A percentile compares a stretch with the other conserved stretches of the same genome.
phyloP scores from a whole-genome alignment of 1,284 basidiomycete species.

The Trametes hirsuta region DNA sequence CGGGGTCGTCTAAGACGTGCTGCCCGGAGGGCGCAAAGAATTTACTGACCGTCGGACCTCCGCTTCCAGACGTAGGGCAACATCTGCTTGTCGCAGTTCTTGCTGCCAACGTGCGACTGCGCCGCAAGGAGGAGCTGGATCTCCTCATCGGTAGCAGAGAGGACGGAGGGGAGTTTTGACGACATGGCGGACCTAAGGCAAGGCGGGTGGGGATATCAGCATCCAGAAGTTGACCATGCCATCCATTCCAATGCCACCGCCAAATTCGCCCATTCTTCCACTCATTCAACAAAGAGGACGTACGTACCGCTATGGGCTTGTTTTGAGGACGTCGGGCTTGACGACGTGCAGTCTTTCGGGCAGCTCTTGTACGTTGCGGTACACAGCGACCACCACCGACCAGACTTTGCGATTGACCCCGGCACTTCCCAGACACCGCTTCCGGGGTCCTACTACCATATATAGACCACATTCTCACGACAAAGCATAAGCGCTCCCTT shows the following conservation, averaged over 20 bases:
- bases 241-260: conserved; percentile 35
- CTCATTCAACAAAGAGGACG: conserved; percentile 18
- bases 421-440: conserved; percentile 18
- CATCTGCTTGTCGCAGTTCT: conserved; percentile 99
- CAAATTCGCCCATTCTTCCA: conserved; percentile 35
- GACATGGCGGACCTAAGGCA: conserved; percentile 52
- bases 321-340: conserved; percentile 39
- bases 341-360: conserved; percentile 39
- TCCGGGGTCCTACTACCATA: conserved; percentile 15
- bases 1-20: conserved; percentile 20
- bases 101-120: conserved; percentile 95
- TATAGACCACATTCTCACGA: background rate
- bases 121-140: conserved; percentile 94
- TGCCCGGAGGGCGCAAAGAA: conserved; percentile 13
- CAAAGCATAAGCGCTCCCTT: too few relatives aligned
- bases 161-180: conserved; percentile 91
- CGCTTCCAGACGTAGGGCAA: conserved; percentile 98
- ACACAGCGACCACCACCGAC: conserved; percentile 26
- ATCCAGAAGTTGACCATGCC: conserved; percentile 36
- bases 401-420: conserved; percentile 24
- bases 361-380: conserved; percentile 32
- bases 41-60: conserved; percentile 82
- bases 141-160: conserved; percentile 96
- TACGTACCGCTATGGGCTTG: conserved; percentile 39
- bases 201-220: conserved; percentile 26